Evolutionary conservation across 495 filamentous ascomycete species (phyloP), one percentile per base, ranked within the genome.

Genomic region (Paragyromitra xinjiangensis): DNA sequence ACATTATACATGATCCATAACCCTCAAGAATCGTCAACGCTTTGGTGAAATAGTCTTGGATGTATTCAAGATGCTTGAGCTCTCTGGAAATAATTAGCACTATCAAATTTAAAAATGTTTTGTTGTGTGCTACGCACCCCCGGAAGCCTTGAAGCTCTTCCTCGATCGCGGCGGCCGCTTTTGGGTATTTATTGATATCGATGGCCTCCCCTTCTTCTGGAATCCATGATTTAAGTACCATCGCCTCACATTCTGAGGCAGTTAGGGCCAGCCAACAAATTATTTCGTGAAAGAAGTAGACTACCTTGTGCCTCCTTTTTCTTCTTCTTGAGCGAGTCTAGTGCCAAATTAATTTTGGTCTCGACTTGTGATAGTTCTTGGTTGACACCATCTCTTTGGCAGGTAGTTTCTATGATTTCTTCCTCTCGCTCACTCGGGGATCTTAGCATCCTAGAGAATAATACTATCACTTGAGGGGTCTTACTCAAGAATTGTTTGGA

Each of bases 321-420:
- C 65, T 91, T 90, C 80, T 89, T 88, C 58, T 86, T 89, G 34
- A 92, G 83, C 62, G 85, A 89, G 22, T 89, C 89, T 40, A 88
- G 87, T 12, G 84, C 82, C 56, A 86, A 90, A 16, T 88, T 90
- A n/a, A 97, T 85, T 81, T 91, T 93, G 82, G 88, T 93, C 74
- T 95, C 90, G 24, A 93, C 83, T 65, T 94, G 90, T 80, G 93
- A 91, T 9, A 95, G 86, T 67, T 97, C 90, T 81, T 91, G 87
- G 78, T 87, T 89, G 8, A 89, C 86, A 26, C 85, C 85, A 62
- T 97, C 93, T 51, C 93, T 91, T 53, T 90, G 85, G 58, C 88
- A 86, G 79, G 92, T 90, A 2, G 89, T 88, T 59, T 93, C 89
- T 19, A 85, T 81, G 16, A 91, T 67, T 29, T 81, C 81, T 59